phyloP scores from a whole-genome alignment of 371 early-diverging fungal genomes.

The Zancudomyces culisetae region DNA sequence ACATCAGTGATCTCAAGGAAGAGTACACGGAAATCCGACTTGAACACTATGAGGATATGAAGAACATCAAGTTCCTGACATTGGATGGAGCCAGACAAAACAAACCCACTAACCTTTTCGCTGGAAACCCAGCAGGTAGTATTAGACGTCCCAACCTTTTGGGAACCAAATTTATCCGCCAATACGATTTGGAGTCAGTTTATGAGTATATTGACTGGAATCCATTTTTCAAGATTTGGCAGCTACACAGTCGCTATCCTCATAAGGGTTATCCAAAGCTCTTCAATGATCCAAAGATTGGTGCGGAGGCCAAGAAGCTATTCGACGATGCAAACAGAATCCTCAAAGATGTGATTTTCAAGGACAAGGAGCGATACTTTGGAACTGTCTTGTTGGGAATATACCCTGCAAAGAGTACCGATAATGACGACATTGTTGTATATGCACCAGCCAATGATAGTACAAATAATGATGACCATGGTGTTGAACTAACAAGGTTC shows the following conservation, averaged over 20 bases:
- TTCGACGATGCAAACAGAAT: slow-evolving; percentile 64
- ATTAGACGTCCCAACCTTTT: slow-evolving; percentile 57
- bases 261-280: slow-evolving; percentile 91
- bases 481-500: too few relatives aligned
- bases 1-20: slow-evolving; percentile 63
- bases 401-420: slow-evolving; percentile 63
- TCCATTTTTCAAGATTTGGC: slow-evolving; percentile 92
- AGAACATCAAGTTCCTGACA: slow-evolving; percentile 52
- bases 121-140: slow-evolving; percentile 25
- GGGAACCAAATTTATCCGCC: slow-evolving; percentile 56
- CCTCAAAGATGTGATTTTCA: slow-evolving; percentile 47
- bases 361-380: slow-evolving; percentile 34
- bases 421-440: slow-evolving; percentile 59
- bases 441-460: slow-evolving; percentile 46
- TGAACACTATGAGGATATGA: slow-evolving; percentile 78
- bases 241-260: slow-evolving; percentile 81
- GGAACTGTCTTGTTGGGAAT: slow-evolving; percentile 67
- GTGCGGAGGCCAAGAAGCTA: slow-evolving; percentile 73
- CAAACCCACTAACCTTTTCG: slow-evolving; percentile 41
- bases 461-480: slow-evolving; percentile 30
- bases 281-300: slow-evolving; percentile 78
- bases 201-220: slow-evolving; percentile 82
- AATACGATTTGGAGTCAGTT: slow-evolving; percentile 47
- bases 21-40: slow-evolving; percentile 84
- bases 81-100: slow-evolving; percentile 41